Evolutionary conservation across 208 protist species (phyloP), one percentile per base, ranked within the genome.

Genomic region (Acanthamoeba divionensis): DNA sequence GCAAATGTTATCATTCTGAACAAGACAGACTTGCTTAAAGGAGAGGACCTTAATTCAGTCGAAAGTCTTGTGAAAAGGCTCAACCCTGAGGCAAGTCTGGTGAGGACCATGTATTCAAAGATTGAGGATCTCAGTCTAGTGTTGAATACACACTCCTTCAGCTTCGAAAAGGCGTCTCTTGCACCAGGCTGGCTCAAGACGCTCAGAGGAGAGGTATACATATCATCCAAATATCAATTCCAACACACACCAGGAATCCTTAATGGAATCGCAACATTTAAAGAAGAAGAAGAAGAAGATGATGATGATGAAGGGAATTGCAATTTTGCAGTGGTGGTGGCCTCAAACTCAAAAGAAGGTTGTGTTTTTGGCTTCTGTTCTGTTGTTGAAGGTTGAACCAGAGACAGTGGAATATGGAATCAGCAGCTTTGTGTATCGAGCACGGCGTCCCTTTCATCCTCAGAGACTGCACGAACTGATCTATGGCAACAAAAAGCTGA

Each of bases 1-100:
- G 92, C 96, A 10, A 93, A 98, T 89, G 89, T 96, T 0, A 93
- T 98, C 29, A n/a, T 98, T 0, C 38, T 98, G 9, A 98, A 98
- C 93, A 98, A 98, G 92, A 92, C 57, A 33, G 96, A 97, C 89
- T 41, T 97, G 0, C 91, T 96, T 12, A 77, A 8, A 1, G 44
- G 67, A 44, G 73, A 93, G 15, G 71, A 95, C 33, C 13, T 94
- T 0, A 45, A 85, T 8, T 9, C 24, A 6, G 57, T 97, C n/a
- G 21, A 91, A 47, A 50, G 38, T 2, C 31, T 92, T 0, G 66
- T 98, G 12, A 15, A 41, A 21, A 69, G 50, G 62, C 91, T 98
- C 65, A 98, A 98, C 75, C 90, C 95, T 18, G 79, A 91, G 12
- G 96, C 96, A 2, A 90, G 93, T n/a, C 31, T 97, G 26, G 45